Base-by-base conservation (phyloP, 306 rosid species). In the Prunus padus region DNA sequence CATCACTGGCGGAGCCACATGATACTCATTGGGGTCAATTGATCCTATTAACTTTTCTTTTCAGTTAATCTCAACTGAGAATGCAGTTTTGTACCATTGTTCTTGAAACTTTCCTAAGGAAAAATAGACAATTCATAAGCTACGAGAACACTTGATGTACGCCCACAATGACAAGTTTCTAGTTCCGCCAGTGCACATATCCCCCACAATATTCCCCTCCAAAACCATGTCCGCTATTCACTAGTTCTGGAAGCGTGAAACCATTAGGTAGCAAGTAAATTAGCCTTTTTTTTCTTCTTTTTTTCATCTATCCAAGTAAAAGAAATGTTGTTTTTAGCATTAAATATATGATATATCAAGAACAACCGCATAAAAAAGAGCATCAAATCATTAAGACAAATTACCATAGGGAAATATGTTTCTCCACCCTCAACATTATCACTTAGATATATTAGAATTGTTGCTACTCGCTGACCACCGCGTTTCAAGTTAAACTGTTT, bases 391-490 rank as follows among this genome's bases (percentile, higher is more conserved):
- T 18, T 72, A 57, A 66, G 51, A 19, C 61, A 74, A 61, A 76
- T 76, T 85, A 95, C 99, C 90, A 71, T 18, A n/a, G 99, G 97
- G 82, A 95, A 92, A 85, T 87, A 81, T 51, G 99, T 95, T 91
- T 95, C 99, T 80, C 99, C 99, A 64, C 99, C 99, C 80, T 90
- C 97, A 77, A 95, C 88, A 69, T 85, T 90, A 80, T 86, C 99
- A 80, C 96, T 90, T 79, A 95, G 83, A 84, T 95, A 95, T 92
- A 95, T 90, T 40, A 95, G 92, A 87, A 95, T 67, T 40, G 99
- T 95, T 56, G 99, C 99, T 81, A 95, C 25, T 74, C 99, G 91
- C 92, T 95, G 99, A 76, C 99, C 99, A 57, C 99, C 99, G 52
- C 92, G 97, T 89, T 92, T 95, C 93, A 95, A 82, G 90, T 95